Conservation (phyloP, 1,284 basidiomycete genomes). For the Melanopsichium pennsylvanicum region DNA sequence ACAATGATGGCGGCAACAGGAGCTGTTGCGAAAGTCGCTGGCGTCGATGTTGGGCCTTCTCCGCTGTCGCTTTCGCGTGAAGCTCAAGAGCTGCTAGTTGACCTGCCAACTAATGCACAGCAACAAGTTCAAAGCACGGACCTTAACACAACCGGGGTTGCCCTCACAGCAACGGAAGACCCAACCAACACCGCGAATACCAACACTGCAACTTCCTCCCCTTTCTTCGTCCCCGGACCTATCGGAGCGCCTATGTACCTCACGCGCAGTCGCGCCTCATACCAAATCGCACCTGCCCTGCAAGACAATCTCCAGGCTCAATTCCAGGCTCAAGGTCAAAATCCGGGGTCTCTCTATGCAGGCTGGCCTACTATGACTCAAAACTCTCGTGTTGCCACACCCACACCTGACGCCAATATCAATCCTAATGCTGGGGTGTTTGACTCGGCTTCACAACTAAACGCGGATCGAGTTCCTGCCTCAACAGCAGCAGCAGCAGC, state of each 20-base stretch:
- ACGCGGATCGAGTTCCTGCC: no score
- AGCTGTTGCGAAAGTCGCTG: slow-evolving; percentile 5
- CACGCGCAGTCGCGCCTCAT: slow-evolving; percentile 12
- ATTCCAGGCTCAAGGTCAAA: slow-evolving; percentile 32
- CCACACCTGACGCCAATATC: not conserved
- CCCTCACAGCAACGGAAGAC: no score
- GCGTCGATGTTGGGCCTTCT: slow-evolving; percentile 1
- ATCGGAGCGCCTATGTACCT: slow-evolving; percentile 43
- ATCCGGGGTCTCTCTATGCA: slow-evolving; percentile 18
- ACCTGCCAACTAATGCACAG: not conserved
- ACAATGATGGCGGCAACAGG: not conserved
- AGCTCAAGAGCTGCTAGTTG: not conserved
- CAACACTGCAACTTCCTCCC: no score
- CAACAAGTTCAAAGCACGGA: not conserved
- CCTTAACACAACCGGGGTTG: not conserved
- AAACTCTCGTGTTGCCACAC: not conserved
- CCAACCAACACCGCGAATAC: no score
- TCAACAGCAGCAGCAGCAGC: no score
- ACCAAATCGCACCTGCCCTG: slow-evolving; percentile 12
- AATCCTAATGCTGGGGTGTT: not conserved
- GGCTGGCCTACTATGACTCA: slow-evolving; percentile 20
- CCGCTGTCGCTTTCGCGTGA: slow-evolving; percentile 7
- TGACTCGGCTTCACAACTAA: no score
- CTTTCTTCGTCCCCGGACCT: slow-evolving; percentile 28
- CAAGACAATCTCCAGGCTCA: slow-evolving; percentile 29